Evolutionary conservation across 1,139 yeast genomes (phyloP).

Genomic region (Saccharomyces pastorianus): DNA sequence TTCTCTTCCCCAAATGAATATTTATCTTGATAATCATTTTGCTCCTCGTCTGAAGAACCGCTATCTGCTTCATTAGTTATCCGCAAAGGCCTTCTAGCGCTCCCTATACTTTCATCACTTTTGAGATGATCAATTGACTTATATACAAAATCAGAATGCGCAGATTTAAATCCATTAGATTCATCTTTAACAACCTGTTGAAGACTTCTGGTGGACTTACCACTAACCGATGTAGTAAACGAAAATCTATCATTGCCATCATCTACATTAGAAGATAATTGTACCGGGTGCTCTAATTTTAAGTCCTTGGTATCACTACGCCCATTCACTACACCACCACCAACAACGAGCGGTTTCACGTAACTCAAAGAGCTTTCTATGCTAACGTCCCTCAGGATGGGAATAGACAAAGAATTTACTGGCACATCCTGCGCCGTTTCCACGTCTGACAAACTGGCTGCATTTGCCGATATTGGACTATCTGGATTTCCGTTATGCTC

Average conservation of each 20-base stretch:
- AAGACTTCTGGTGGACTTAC: constrained; percentile 15
- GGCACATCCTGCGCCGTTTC: background rate
- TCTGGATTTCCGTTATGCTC: constrained; percentile 10
- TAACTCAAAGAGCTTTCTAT: constrained; percentile 10
- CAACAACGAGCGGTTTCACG: constrained; percentile 12
- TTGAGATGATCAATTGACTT: background rate
- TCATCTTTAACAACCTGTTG: constrained; percentile 13
- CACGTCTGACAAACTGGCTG: background rate
- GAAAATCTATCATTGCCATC: constrained; percentile 17
- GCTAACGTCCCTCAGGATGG: background rate
- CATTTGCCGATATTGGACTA: background rate
- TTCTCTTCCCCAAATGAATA: background rate
- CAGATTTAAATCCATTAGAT: constrained; percentile 1
- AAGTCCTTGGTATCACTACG: background rate
- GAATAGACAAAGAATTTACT: background rate
- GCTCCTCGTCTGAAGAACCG: background rate
- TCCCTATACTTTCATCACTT: constrained; percentile 1
- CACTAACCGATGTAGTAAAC: constrained; percentile 16
- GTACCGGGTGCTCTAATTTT: background rate
- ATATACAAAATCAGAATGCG: constrained; percentile 6
- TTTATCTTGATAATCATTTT: background rate
- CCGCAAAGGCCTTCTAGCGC: background rate
- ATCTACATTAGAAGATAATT: constrained; percentile 4
- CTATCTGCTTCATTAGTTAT: background rate
- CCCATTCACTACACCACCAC: background rate